Evolutionary conservation across 345 rosid species (phyloP).

Genomic region (Salix exigua): DNA sequence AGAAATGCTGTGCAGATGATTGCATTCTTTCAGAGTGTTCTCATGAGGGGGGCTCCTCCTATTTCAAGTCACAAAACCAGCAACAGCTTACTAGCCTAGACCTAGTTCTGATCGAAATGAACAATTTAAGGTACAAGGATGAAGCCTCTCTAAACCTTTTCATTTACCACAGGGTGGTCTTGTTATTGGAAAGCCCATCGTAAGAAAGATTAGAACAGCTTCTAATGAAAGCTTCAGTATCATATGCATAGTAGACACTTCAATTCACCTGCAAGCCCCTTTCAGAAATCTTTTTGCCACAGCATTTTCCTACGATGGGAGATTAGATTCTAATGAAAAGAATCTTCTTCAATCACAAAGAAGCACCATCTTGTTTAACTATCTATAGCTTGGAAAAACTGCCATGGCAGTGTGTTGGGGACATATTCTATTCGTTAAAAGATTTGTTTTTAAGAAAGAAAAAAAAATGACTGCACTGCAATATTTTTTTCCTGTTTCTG

Average conservation of each 20-base stretch:
- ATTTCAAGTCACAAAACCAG: conserved; percentile 16
- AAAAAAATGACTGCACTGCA: not conserved
- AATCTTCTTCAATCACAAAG: not conserved
- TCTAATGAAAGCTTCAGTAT: not conserved
- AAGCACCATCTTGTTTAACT: not conserved
- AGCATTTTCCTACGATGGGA: not conserved
- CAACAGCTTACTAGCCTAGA: conserved; percentile 20
- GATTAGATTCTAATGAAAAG: not conserved
- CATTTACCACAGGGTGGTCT: not conserved
- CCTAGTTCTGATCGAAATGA: not conserved
- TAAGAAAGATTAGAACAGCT: not conserved
- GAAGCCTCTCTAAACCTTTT: not conserved
- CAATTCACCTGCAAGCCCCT: not conserved
- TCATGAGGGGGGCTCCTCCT: conserved; percentile 37
- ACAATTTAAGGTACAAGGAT: not conserved
- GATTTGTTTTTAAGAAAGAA: too few species aligned
- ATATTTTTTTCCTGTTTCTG: not conserved
- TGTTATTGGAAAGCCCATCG: not conserved
- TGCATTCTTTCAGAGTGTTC: conserved; percentile 62
- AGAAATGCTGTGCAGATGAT: conserved; percentile 47
- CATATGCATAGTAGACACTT: not conserved
- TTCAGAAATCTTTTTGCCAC: not conserved
- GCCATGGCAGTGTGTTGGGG: not conserved
- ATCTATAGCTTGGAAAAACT: not conserved
- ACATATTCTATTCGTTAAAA: not conserved